Evolutionary conservation across 176 grass and related monocot species (phyloP).

Genomic region (Oryza glumipatula): DNA sequence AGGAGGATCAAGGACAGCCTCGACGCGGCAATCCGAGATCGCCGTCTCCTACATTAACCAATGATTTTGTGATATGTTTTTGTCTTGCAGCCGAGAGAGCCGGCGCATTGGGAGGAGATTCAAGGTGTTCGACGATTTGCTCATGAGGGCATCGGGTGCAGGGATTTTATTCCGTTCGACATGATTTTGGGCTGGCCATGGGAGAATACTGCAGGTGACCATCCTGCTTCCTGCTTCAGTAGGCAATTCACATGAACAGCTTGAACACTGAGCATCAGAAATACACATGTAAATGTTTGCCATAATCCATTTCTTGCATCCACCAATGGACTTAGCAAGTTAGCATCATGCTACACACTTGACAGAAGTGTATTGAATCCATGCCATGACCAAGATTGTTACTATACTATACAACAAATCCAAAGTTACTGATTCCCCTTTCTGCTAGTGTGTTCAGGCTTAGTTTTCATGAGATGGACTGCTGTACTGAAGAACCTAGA

Average conservation of each 20-base stretch:
- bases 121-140: too few species aligned
- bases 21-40: background rate
- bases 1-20: too few species aligned
- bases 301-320: conserved; percentile 38
- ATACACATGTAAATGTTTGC: conserved; percentile 37
- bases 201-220: background rate
- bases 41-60: background rate
- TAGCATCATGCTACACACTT: conserved; percentile 32
- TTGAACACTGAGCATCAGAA: conserved; percentile 39
- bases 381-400: background rate
- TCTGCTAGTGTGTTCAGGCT: conserved; percentile 29
- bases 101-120: background rate
- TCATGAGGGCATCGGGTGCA: background rate
- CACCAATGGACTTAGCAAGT: conserved; percentile 26
- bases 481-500: background rate
- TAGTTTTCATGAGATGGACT: conserved; percentile 26
- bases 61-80: background rate
- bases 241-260: conserved; percentile 34
- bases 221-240: conserved; percentile 32
- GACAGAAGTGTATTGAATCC: conserved; percentile 16
- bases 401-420: background rate
- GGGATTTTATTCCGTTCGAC: too few species aligned
- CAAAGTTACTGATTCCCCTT: background rate
- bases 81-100: background rate
- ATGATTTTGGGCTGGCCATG: background rate